Evolutionary conservation across 805 yeast species (phyloP).

Genomic region (Metschnikowia drakensbergensis): DNA sequence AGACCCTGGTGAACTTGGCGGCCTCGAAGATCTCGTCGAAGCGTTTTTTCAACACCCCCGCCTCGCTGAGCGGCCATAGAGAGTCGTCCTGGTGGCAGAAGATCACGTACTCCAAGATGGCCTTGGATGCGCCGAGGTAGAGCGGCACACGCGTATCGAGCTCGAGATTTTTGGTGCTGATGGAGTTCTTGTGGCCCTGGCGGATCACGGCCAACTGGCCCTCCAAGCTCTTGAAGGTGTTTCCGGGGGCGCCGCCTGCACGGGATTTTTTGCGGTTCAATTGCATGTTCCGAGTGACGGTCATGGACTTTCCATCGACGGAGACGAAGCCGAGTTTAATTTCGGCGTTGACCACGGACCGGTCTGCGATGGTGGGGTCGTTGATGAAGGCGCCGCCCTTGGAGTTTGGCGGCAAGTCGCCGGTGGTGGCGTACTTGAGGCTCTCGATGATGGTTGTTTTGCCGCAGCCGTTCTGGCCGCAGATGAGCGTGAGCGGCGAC

Average conservation of each 20-base stretch:
- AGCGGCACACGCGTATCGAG: slow-evolving; percentile 78
- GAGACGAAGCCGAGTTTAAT: slow-evolving; percentile 81
- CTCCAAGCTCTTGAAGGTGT: slow-evolving; percentile 84
- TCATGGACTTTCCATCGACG: slow-evolving; percentile 71
- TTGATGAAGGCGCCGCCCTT: slow-evolving; percentile 95
- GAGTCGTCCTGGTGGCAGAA: slow-evolving; percentile 98
- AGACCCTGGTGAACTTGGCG: slow-evolving; percentile 83
- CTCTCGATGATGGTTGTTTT: slow-evolving; percentile 96
- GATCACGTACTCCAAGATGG: slow-evolving; percentile 85
- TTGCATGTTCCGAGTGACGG: slow-evolving; percentile 82
- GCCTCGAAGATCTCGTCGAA: slow-evolving; percentile 98
- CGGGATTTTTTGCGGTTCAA: slow-evolving; percentile 52
- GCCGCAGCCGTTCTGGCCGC: slow-evolving; percentile 96
- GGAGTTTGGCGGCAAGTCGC: slow-evolving; percentile 91
- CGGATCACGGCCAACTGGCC: slow-evolving; percentile 74
- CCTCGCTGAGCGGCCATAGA: slow-evolving; percentile 94
- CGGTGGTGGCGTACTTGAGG: slow-evolving; percentile 89
- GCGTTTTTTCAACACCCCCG: slow-evolving; percentile 79
- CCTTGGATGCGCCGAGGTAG: slow-evolving; percentile 81
- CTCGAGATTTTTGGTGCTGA: slow-evolving; percentile 80
- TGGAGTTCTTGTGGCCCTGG: slow-evolving; percentile 64
- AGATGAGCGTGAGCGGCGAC: slow-evolving; percentile 85
- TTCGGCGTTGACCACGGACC: slow-evolving; percentile 80
- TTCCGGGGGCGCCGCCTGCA: slow-evolving; percentile 23
- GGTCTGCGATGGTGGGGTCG: slow-evolving; percentile 80